These are phyloP conservation scores for Capsicum baccatum DNA, from an alignment of 257 asterid genomes.

Conservation along the genomic window DNA sequence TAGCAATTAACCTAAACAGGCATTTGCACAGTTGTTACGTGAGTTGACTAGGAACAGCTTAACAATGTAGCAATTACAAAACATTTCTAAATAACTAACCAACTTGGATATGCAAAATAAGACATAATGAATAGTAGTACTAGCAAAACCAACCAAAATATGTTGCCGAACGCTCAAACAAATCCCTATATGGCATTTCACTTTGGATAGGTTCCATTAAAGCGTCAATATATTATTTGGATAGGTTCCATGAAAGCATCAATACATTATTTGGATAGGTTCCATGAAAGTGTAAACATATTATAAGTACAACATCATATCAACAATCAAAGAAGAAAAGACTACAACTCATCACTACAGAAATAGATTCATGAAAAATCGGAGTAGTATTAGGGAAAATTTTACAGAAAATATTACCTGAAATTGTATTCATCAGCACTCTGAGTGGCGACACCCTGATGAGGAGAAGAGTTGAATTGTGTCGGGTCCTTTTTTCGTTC, in stretches of 20 bases:
- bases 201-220: background rate
- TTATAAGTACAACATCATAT: background rate
- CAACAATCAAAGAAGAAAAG: background rate
- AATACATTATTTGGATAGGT: too few species aligned
- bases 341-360: background rate
- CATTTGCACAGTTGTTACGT: background rate
- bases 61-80: background rate
- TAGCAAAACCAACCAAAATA: background rate
- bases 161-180: background rate
- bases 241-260: background rate
- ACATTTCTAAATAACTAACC: background rate
- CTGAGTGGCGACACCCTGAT: too few species aligned
- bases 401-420: too few species aligned
- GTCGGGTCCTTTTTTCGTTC: too few species aligned
- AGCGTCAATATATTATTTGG: too few species aligned
- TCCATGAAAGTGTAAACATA: too few species aligned
- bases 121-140: background rate
- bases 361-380: too few species aligned
- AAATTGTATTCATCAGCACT: too few species aligned
- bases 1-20: background rate
- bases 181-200: too few species aligned
- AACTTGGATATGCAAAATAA: background rate
- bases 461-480: too few species aligned
- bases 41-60: background rate
- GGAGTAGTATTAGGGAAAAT: too few species aligned